These are phyloP conservation scores for Pleurotus pulmonarius DNA, from an alignment of 768 basidiomycete species.

Conservation along the genomic window DNA sequence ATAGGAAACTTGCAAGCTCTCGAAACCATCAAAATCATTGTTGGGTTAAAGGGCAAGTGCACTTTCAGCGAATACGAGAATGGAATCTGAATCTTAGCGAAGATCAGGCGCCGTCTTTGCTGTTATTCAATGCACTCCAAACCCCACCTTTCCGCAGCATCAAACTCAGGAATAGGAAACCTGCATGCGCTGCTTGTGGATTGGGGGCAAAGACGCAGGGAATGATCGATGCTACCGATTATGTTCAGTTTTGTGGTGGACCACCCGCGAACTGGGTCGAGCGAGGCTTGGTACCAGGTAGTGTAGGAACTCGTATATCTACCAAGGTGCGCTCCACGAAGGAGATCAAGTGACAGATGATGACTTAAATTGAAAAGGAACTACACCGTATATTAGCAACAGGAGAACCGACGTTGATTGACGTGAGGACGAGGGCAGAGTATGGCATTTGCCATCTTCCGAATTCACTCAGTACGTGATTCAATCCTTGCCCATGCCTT, in stretches of 20 bases:
- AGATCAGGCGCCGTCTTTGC: slow-evolving; percentile 63
- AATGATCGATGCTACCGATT: slow-evolving; percentile 60
- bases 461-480: slow-evolving; percentile 60
- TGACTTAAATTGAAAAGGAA: slow-evolving; percentile 31
- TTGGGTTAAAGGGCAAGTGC: slow-evolving; percentile 57
- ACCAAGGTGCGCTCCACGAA: slow-evolving; percentile 24
- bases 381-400: slow-evolving; percentile 33
- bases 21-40: slow-evolving; percentile 79
- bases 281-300: slow-evolving; percentile 43
- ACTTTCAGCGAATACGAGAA: background rate
- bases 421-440: slow-evolving; percentile 77
- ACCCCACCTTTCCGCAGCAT: slow-evolving; percentile 75
- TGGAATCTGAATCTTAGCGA: background rate
- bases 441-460: slow-evolving; percentile 86
- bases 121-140: slow-evolving; percentile 72
- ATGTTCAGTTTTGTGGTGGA: slow-evolving; percentile 86
- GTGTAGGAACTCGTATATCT: slow-evolving; percentile 37
- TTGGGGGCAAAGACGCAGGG: slow-evolving; percentile 36
- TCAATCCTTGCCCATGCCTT: background rate
- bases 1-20: slow-evolving; percentile 89
- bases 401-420: slow-evolving; percentile 47
- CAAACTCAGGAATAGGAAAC: slow-evolving; percentile 70
- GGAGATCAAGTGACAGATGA: too few species aligned
- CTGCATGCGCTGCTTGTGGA: slow-evolving; percentile 77
- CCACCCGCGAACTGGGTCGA: slow-evolving; percentile 60